Evolutionary conservation across 768 basidiomycete genomes (phyloP).

Genomic region (Tylopilus sp.): DNA sequence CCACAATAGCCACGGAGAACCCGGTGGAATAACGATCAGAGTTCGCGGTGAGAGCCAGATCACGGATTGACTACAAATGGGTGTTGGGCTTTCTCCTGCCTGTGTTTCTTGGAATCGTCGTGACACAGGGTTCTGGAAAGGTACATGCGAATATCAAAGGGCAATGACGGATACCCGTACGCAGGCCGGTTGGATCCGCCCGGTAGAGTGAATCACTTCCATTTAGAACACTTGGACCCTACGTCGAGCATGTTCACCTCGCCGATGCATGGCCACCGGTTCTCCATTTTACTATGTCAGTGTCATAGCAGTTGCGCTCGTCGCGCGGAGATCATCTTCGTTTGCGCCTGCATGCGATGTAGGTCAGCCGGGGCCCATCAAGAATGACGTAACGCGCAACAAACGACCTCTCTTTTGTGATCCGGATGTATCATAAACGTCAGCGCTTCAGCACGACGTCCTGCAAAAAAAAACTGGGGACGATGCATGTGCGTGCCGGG

Average conservation of each 20-base stretch:
- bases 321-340: conserved; percentile 1
- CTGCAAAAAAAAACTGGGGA: neutral
- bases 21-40: neutral
- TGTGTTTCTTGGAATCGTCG: neutral
- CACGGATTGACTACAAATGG: neutral
- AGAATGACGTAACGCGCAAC: conserved; percentile 9
- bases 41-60: neutral
- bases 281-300: neutral
- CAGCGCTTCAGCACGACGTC: conserved; percentile 1
- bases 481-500: conserved; percentile 1
- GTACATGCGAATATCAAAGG: conserved; percentile 1
- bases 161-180: conserved; percentile 1
- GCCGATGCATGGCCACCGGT: neutral
- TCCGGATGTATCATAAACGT: conserved; percentile 7
- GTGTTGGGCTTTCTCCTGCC: neutral
- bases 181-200: conserved; percentile 9
- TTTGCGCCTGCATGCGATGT: neutral
- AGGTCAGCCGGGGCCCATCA: neutral
- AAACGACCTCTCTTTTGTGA: conserved; percentile 1
- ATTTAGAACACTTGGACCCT: conserved; percentile 3
- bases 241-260: neutral
- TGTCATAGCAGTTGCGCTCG: neutral
- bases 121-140: neutral
- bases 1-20: neutral
- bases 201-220: conserved; percentile 11